A percentile compares a stretch with the other conserved stretches of the same genome.
These are phyloP conservation scores for Diaporthe caulivora DNA, from an alignment of 2,329 filamentous ascomycete genomes.

Conservation along the genomic window DNA sequence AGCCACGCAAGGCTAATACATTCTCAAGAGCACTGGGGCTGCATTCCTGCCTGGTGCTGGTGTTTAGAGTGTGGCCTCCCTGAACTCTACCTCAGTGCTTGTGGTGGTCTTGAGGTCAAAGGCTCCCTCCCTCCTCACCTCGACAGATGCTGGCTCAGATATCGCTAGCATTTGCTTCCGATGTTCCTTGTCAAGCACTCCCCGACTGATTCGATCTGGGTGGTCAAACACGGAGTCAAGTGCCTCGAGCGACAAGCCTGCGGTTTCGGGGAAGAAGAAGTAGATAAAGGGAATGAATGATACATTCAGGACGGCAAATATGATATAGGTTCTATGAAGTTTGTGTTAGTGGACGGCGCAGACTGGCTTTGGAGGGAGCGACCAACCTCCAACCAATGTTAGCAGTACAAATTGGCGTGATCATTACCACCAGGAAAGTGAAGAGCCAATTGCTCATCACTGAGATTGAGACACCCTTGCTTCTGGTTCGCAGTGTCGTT, in stretches of 20 bases:
- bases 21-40: no score
- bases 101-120: background rate
- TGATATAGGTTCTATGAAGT: slow-evolving; percentile 37
- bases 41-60: no score
- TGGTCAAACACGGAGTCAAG: slow-evolving; percentile 43
- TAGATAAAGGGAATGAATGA: slow-evolving; percentile 44
- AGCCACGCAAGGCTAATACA: no score
- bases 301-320: slow-evolving; percentile 44
- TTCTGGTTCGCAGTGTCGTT: slow-evolving; percentile 36
- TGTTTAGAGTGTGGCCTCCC: background rate
- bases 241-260: slow-evolving; percentile 47
- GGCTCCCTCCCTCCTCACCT: background rate
- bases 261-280: slow-evolving; percentile 48
- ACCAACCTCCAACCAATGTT: slow-evolving; percentile 40
- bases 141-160: background rate
- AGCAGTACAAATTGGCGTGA: slow-evolving; percentile 42
- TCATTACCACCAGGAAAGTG: slow-evolving; percentile 43
- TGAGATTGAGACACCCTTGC: slow-evolving; percentile 41
- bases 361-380: background rate
- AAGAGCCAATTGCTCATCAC: slow-evolving; percentile 42
- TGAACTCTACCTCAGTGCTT: background rate
- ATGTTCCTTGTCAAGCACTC: background rate
- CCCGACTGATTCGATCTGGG: background rate
- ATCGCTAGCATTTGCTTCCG: background rate
- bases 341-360: background rate